phyloP scores from a whole-genome alignment of 257 asterid species.

The Solanum dulcamara region DNA sequence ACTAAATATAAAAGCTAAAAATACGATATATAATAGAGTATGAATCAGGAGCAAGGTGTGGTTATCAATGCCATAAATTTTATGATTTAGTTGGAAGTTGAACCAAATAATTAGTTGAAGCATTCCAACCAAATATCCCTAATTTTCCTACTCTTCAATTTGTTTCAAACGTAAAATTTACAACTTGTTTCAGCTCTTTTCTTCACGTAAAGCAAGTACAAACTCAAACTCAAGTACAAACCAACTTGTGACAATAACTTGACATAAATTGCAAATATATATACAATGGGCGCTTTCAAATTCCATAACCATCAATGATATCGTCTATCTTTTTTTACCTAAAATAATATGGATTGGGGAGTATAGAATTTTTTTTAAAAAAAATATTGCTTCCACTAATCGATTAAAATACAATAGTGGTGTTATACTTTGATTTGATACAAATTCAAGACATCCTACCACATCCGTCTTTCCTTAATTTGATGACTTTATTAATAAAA shows the following conservation, averaged over 20 bases:
- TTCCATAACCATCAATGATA: too few species aligned
- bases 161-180: not conserved
- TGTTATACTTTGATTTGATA: not conserved
- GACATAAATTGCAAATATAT: too few species aligned
- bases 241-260: not conserved
- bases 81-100: not conserved
- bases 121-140: not conserved
- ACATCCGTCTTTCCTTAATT: too few species aligned
- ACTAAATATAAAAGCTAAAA: not conserved
- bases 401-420: not conserved
- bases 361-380: too few species aligned
- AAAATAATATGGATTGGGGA: not conserved
- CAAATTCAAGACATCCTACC: too few species aligned
- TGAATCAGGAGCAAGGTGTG: not conserved
- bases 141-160: not conserved
- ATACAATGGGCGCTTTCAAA: too few species aligned
- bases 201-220: not conserved
- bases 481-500: not conserved
- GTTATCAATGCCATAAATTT: not conserved
- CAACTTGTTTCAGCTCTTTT: not conserved
- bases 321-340: too few species aligned
- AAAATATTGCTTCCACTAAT: not conserved
- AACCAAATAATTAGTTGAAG: not conserved
- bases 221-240: not conserved
- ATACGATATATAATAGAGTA: not conserved